Evolutionary conservation across 805 yeast species (phyloP), one percentile per base, ranked within the genome.

Genomic region (Phaffomyces thermotolerans): DNA sequence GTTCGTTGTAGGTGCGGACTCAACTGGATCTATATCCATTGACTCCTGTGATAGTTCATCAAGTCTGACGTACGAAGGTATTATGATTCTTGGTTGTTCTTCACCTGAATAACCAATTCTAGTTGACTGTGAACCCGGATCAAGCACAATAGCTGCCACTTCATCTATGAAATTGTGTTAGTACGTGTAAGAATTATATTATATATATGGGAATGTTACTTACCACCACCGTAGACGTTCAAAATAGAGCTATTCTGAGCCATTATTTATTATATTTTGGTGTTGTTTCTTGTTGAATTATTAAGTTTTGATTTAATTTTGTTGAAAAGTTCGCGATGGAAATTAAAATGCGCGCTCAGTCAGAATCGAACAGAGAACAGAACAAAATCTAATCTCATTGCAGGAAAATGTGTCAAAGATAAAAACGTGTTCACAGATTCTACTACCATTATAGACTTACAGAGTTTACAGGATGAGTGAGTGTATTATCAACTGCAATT

Each of bases 21-120:
- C 54, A 39, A 49, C 57, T 8, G 40, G 47, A 27, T 57, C 62
- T 10, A 49, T 44, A 12, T 56, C 59, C 58, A 54, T 52, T 32
- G 49, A 51, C 2, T 47, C 57, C 1, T 36, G 48, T 6, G 39
- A 44, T 10, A 37, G 51, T 25, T 44, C 45, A 44, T 53, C 53
- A 27, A 49, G 25, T 8, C 80, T 84, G 56, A 78, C 87, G 47
- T 63, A 73, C 1, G 96, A 84, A 3, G 96, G 93, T 12, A 81
- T 62, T 22, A 84, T 76, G 4, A 80, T 67, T 50, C 81, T 76
- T 12, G 99, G 99, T 42, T 78, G 73, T 59, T 90, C 96, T 45
- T 88, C 91, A 10, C 98, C 98, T 4, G 97, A 90, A 63, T 78
- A 89, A 2, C 99, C 99, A 17, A 83, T 78, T 42, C 91, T 78